Base-by-base conservation (phyloP, 2,329 filamentous ascomycete species). In the Rhynchosporium graminicola region DNA sequence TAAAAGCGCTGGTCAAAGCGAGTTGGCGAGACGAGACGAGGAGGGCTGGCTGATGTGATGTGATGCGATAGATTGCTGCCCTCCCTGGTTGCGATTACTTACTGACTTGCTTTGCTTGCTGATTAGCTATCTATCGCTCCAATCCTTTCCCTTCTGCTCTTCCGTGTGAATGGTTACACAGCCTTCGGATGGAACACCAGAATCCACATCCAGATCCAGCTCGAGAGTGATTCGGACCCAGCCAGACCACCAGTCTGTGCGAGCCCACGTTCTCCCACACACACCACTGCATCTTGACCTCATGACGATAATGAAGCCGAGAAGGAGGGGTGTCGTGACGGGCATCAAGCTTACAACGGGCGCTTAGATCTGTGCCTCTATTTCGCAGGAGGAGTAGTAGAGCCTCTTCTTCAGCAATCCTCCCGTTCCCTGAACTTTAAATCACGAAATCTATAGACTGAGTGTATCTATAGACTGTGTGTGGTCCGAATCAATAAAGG, bases 281-380 rank as follows among this genome's bases (percentile, higher is more conserved):
- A 31, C 38, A 56, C 13, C 20, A 1, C 20, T 20, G 20, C 6
- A 33, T 57, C 54, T 45, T 57, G 54, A 57, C 29, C 54, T 57
- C 54, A 57, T 57, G 54, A 57, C 54, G 51, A 54, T 33, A 54
- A 54, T 54, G 36, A 54, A 42, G 48, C 48, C 29, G 20, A 31
- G 28, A 38, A 4, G 13, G 28, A 15, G 33, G 7, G 15, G 31
- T 29, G 38, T 29, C n/a, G 40, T 57, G 54, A 57, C 28, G 29
- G 54, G 31, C 28, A 57, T 33, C 7, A n/a, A 43, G 40, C 40
- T 13, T 10, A 48, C 36, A 12, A 31, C 15, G 54, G 43, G 54
- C 54, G 54, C 54, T 57, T 57, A 28, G 5, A 46, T 40, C 54
- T 38, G 54, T 40, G 54, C 54, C 29, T 57, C 42, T 46, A 5